Percentiles rank a stretch among this genome's conserved stretches.
Evolutionary conservation across 2,329 filamentous ascomycete species (phyloP).

Genomic region (Teratosphaeria epicoccoides): DNA sequence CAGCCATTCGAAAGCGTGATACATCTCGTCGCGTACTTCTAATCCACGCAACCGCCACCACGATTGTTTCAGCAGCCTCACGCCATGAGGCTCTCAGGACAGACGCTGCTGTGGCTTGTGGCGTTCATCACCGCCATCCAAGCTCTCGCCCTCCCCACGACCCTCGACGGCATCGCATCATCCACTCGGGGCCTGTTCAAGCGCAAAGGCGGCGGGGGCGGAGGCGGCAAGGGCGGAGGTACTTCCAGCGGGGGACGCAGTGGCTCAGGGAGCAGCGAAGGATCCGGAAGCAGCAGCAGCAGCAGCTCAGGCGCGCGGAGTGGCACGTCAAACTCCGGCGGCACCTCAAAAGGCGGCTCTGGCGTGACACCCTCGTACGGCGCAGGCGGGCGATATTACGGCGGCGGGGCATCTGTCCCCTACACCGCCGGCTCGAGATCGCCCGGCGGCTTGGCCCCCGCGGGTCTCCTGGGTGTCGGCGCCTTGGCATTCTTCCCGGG

Average conservation of each 20-base stretch:
- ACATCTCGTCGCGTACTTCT: no score
- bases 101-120: conserved; percentile 18
- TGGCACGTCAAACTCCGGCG: not conserved
- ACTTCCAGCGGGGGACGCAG: conserved; percentile 11
- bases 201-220: conserved; percentile 37
- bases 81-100: not conserved
- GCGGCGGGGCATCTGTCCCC: not conserved
- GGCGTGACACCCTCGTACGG: not conserved
- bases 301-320: conserved; percentile 2
- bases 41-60: no score
- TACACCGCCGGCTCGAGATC: not conserved
- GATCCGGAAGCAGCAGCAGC: conserved; percentile 16
- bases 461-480: not conserved
- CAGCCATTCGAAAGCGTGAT: not conserved
- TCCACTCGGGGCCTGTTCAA: conserved; percentile 21
- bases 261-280: conserved; percentile 17
- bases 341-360: not conserved
- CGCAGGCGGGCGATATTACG: not conserved
- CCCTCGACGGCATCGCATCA: not conserved
- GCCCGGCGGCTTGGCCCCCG: not conserved
- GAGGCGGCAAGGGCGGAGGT: conserved; percentile 34
- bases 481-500: not conserved
- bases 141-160: conserved; percentile 21
- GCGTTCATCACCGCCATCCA: conserved; percentile 22
- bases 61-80: not conserved